Evolutionary conservation across 805 yeast genomes (phyloP), one percentile per base, ranked within the genome.

Genomic region (Sporopachydermia quercuum): DNA sequence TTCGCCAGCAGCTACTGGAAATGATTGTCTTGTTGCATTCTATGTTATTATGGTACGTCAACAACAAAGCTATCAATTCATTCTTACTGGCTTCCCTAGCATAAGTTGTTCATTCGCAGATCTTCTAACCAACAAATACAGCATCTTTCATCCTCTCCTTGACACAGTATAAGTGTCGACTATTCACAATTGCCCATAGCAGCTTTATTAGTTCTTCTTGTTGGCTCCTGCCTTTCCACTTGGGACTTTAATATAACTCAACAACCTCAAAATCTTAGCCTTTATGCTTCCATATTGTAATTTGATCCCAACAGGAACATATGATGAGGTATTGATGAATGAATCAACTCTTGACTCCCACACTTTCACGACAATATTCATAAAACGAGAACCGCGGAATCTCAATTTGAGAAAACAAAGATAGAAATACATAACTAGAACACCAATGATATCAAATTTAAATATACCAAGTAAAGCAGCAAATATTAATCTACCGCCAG

Each of bases 301-400:
- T 55, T 69, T 74, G 39, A 65, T 59, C 3, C 49, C 47, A 8
- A 71, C 68, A 14, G 80, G 78, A 15, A 74, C 61, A n/a, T 62
- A 49, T 35, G 78, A 71, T 50, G 63, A 63, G 41, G 73, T 70
- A 34, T 65, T 54, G 35, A 75, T 60, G 14, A 75, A 42, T 15
- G 78, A 74, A 54, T 78, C 81, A 38, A 71, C 48, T 48, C 78
- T 65, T 37, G 80, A 76, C 57, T 82, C 93, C 63, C 78, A 63
- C 39, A 68, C 63, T 61, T 79, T 75, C 54, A 84, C 64, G 19
- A 74, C 76, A 45, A 70, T 63, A 59, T 83, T 77, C 41, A 85
- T 78, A 62, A 75, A 76, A 19, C 73, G 63, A 3, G 91, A 79
- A 48, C 74, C 76, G 54, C 84, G 93, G 54, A 66, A 82, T 58